Base-by-base conservation (phyloP, 176 grass and related monocot genomes). In the Juncus inflexus region DNA sequence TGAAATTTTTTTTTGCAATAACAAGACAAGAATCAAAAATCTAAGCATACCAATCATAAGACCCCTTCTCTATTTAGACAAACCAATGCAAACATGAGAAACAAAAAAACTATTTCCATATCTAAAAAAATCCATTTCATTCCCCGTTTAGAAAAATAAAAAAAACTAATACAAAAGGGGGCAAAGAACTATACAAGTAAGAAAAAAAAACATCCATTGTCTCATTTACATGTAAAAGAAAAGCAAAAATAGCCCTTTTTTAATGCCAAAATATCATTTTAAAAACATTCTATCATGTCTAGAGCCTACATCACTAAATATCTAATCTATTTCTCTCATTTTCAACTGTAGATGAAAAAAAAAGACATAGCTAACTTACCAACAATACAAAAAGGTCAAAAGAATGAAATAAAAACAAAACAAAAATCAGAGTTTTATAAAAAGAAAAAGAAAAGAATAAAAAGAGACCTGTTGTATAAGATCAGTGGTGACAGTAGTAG, bases 401-500 rank as follows among this genome's bases (percentile, higher is more conserved):
- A 45, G 42, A 28, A 28, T 28, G 19, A 28, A 28, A 28, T 28
- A 28, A 37, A 67, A 8, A 49, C 64, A 63, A 53, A 49, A 78
- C 12, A 19, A 12, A 50, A 10, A 16, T 14, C 38, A 15, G 50
- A 40, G 55, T 47, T 60, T 28, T 28, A 28, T 72, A 60, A 16
- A 64, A 12, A 13, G 28, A 47, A 58, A 37, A 61, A 36, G 38
- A 65, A 78, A 69, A 35, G 63, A 28, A 55, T 52, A 72, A 65
- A 79, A 74, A 47, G 78, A 55, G 76, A 88, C 90, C 90, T 94
- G 90, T 74, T 94, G 90, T 42, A 94, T 94, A 76, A 88, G 78
- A 88, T 94, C 90, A 77, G 90, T 94, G 67, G 90, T 94, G 76
- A 89, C 85, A 75, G 81, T 56, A 40, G 76, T 55, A 77, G 90